phyloP scores from a whole-genome alignment of 164 flowering plant genomes.

The Nymphaea thermarum region DNA sequence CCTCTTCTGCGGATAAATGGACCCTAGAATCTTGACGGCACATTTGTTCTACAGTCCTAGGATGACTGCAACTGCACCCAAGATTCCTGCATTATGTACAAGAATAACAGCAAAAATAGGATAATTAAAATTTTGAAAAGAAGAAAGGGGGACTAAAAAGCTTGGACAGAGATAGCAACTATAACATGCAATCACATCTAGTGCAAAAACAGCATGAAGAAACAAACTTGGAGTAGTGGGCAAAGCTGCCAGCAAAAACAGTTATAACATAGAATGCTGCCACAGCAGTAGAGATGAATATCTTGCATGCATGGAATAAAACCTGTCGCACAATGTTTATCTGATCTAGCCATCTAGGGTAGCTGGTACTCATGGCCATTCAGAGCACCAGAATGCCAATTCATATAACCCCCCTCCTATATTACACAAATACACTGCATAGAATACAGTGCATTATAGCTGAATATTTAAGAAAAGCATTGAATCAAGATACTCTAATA shows the following conservation, averaged over 20 bases:
- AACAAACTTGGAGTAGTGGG: background rate
- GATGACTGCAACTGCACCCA: constrained; percentile 29
- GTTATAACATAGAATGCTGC: too few relatives aligned
- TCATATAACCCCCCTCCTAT: too few relatives aligned
- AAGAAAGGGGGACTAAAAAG: background rate
- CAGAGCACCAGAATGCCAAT: too few relatives aligned
- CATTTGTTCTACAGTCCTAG: constrained; percentile 40
- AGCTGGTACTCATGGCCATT: too few relatives aligned
- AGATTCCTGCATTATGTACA: constrained; percentile 19
- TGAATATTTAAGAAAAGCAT: too few relatives aligned
- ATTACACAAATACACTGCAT: too few relatives aligned
- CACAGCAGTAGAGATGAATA: too few relatives aligned
- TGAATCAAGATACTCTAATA: too few relatives aligned
- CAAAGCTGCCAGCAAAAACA: background rate
- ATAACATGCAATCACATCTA: background rate
- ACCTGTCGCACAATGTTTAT: too few relatives aligned
- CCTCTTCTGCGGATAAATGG: constrained; percentile 64
- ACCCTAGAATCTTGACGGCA: constrained; percentile 67
- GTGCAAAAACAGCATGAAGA: background rate
- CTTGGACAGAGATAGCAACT: background rate
- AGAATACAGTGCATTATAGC: too few relatives aligned
- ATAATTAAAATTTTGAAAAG: constrained; percentile 6
- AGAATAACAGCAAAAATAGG: background rate
- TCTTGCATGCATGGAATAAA: too few relatives aligned
- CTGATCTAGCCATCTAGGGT: too few relatives aligned